phyloP scores from a whole-genome alignment of 306 rosid genomes.

The Vicia villosa region DNA sequence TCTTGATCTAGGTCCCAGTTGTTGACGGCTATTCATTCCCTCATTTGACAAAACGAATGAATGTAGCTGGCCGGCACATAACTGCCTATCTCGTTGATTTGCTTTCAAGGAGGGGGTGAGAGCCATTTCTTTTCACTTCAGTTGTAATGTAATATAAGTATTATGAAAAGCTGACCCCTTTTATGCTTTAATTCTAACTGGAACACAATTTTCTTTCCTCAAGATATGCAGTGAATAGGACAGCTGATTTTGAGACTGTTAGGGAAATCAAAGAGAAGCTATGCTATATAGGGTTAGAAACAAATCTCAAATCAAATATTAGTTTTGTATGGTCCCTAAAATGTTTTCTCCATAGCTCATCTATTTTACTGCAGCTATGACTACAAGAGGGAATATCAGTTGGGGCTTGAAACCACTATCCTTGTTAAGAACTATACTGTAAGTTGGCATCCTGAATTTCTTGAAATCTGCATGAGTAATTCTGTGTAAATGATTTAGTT shows the following conservation, averaged over 20 bases:
- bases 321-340: constrained; percentile 7
- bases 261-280: constrained; percentile 98
- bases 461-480: constrained; percentile 24
- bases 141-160: constrained; percentile 31
- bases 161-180: constrained; percentile 30
- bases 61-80: constrained; percentile 98
- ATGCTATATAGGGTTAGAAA: constrained; percentile 82
- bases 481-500: constrained; percentile 14
- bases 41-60: constrained; percentile 97
- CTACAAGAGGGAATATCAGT: constrained; percentile 97
- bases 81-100: constrained; percentile 97
- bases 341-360: constrained; percentile 33
- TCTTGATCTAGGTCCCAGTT: constrained; percentile 81
- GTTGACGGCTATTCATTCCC: constrained; percentile 99
- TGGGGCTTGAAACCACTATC: constrained; percentile 98
- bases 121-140: constrained; percentile 33
- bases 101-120: constrained; percentile 98
- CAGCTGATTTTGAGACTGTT: constrained; percentile 95
- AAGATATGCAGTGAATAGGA: constrained; percentile 94
- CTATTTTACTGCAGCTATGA: constrained; percentile 71
- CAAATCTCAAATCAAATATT: constrained; percentile 28
- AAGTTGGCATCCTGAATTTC: constrained; percentile 44
- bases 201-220: constrained; percentile 41
- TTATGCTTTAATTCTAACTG: constrained; percentile 34
- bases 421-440: constrained; percentile 96